Conservation (phyloP, 2,329 filamentous ascomycete genomes). For the Penicillium sp. region DNA sequence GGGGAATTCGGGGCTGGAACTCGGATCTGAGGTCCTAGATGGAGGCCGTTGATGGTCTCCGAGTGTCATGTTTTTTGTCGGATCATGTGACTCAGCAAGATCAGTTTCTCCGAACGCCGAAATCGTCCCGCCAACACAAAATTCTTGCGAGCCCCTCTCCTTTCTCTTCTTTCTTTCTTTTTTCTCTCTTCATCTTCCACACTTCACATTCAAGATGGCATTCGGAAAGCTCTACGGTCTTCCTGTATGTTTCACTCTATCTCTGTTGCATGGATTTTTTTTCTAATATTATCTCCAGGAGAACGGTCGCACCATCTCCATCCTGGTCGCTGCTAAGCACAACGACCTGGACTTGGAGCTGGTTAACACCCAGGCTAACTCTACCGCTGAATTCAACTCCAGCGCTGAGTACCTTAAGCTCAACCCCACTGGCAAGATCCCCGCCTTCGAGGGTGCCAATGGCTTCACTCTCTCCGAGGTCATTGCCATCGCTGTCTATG, state of each 20-base stretch:
- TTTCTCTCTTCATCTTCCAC: conserved; percentile 7
- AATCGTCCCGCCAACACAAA: conserved; percentile 19
- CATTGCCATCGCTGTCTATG: conserved; percentile 95
- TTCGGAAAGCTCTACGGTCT: conserved; percentile 97
- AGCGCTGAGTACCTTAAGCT: conserved; percentile 76
- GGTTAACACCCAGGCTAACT: conserved; percentile 57
- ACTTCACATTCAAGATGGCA: conserved; percentile 64
- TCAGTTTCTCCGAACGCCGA: conserved; percentile 20
- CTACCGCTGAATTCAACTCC: conserved; percentile 60
- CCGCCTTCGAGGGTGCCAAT: conserved; percentile 88
- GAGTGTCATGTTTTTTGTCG: conserved; percentile 22
- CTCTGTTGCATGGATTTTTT: not conserved
- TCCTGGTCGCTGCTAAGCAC: conserved; percentile 93
- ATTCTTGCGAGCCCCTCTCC: conserved; percentile 24
- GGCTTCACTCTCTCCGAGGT: conserved; percentile 84
- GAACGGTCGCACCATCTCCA: conserved; percentile 85
- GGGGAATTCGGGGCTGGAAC: not conserved
- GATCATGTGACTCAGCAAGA: conserved; percentile 21
- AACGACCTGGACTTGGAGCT: conserved; percentile 91
- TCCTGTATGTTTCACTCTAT: conserved; percentile 57
- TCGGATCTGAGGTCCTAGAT: conserved; percentile 1
- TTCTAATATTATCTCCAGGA: conserved; percentile 52
- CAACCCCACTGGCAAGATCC: conserved; percentile 87
- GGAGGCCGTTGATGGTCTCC: conserved; percentile 4
- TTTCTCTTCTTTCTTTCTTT: conserved; percentile 9